Base-by-base conservation (phyloP, 257 asterid genomes). In the Lycium ferocissimum region DNA sequence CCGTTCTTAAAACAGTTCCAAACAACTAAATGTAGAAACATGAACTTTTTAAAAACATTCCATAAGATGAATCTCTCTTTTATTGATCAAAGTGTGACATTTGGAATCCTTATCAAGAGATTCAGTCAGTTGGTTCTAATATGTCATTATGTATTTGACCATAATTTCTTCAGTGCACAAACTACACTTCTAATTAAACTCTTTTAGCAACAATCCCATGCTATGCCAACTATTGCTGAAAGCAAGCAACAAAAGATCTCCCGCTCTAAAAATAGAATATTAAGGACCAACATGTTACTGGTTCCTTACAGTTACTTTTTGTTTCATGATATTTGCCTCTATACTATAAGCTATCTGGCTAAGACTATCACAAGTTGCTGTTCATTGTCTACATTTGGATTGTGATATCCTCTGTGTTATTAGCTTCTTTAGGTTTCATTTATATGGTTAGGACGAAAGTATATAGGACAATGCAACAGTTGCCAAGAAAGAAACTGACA, bases 1-100 rank as follows among this genome's bases (percentile, higher is more conserved):
- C 40, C 13, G 0, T 49, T 13, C 38, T 22, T 26, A 12, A 22
- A 75, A 49, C 12, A 47, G 17, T 1, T 3, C 38, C 10, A 73
- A 73, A 73, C 43, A 75, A 75, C 22, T 20, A 49, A 72, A 75
- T 22, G 20, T 49, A 75, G 81, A 75, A 75, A 22, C 22, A 22
- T 75, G 43, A 22, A 22, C 20, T 47, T 12, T 26, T 75, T 12
- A 75, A 75, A 75, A 43, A 17, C 12, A 22, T 49, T 12, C 22
- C 43, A 75, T 11, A 37, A 18, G 7, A 35, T 37, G 22, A 67
- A 17, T 37, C 11, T 35, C n/a, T 35, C 20, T 7, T 67, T 38
- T 67, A 67, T 67, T 26, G 9, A 65, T 58, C 26, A 65, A 63
- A 65, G 45, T 33, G 72, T 65, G 45, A 65, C n/a, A 65, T 65